A percentile compares a stretch with the other conserved stretches of the same genome.
Conservation (phyloP, 352 stramenopile genomes). For the Blastocystis hominis region DNA sequence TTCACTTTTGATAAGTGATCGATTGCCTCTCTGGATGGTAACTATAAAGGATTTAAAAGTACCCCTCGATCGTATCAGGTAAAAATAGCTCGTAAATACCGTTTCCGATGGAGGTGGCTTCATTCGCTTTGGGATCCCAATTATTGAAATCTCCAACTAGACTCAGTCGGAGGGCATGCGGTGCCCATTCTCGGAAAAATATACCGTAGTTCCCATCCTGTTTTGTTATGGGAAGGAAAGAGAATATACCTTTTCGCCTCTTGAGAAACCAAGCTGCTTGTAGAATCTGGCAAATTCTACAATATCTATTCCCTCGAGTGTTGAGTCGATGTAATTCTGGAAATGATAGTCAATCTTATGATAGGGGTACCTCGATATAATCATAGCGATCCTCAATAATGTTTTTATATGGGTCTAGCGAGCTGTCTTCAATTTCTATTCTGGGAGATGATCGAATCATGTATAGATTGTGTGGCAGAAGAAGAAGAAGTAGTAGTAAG, state of each 20-base stretch:
- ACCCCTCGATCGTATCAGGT: neutral
- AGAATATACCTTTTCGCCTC: neutral
- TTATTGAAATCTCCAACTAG: slow-evolving; percentile 61
- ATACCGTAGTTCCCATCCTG: slow-evolving; percentile 33
- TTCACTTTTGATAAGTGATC: slow-evolving; percentile 50
- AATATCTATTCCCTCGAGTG: neutral
- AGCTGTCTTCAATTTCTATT: neutral
- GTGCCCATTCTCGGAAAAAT: slow-evolving; percentile 59
- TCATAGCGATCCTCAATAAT: slow-evolving; percentile 49
- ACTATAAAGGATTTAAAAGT: neutral
- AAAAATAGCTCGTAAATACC: slow-evolving; percentile 8
- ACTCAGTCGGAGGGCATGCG: neutral
- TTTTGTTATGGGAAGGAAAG: neutral
- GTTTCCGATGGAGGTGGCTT: neutral
- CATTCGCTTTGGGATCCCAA: slow-evolving; percentile 58
- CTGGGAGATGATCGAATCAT: neutral
- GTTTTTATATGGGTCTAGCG: neutral
- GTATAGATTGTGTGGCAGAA: no score
- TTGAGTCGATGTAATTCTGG: slow-evolving; percentile 42
- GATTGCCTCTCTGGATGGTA: neutral
- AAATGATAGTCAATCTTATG: neutral
- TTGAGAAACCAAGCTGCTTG: slow-evolving; percentile 12
- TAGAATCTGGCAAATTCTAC: slow-evolving; percentile 15
- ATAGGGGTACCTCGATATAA: slow-evolving; percentile 3
- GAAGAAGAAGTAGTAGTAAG: no score